phyloP scores from a whole-genome alignment of 352 stramenopile species.

The Thraustochytrium sp. region DNA sequence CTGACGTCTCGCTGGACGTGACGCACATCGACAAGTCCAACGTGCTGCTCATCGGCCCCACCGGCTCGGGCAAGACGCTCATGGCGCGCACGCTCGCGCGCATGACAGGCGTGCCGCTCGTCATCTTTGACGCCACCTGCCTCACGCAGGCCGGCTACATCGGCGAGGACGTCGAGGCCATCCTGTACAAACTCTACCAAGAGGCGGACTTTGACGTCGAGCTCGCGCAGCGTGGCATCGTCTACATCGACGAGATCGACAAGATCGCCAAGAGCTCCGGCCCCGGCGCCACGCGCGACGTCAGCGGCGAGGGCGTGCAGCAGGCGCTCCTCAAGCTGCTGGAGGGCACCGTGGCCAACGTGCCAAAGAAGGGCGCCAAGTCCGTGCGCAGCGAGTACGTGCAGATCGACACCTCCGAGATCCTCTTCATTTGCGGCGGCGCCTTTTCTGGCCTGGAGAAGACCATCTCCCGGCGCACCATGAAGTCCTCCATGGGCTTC shows the following conservation, averaged over 20 bases:
- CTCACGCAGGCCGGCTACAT: conserved; percentile 97
- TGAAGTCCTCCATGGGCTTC: conserved; percentile 92
- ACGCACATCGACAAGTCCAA: conserved; percentile 96
- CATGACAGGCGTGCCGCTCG: conserved; percentile 91
- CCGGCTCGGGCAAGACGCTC: conserved; percentile 91
- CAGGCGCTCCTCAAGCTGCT: conserved; percentile 98
- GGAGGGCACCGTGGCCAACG: conserved; percentile 92
- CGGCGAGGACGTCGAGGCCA: conserved; percentile 94
- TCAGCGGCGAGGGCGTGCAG: conserved; percentile 95
- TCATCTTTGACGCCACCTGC: conserved; percentile 93
- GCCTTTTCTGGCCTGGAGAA: conserved; percentile 92
- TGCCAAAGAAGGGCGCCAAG: conserved; percentile 94
- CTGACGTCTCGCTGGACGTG: background rate
- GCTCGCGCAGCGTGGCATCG: conserved; percentile 88
- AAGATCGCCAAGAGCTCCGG: conserved; percentile 87
- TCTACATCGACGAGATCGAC: conserved; percentile 98
- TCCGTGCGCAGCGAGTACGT: conserved; percentile 92
- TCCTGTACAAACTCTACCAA: conserved; percentile 95
- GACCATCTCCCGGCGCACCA: conserved; percentile 84
- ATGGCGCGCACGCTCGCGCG: conserved; percentile 91
- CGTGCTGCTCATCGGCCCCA: conserved; percentile 87
- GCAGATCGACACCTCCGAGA: conserved; percentile 97
- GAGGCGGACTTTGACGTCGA: conserved; percentile 92
- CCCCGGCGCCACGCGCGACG: conserved; percentile 88
- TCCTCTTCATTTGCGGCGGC: conserved; percentile 96